A percentile compares a stretch with the other conserved stretches of the same genome.
phyloP scores from a whole-genome alignment of 257 asterid species.

The Solanum corneliomulleri region DNA sequence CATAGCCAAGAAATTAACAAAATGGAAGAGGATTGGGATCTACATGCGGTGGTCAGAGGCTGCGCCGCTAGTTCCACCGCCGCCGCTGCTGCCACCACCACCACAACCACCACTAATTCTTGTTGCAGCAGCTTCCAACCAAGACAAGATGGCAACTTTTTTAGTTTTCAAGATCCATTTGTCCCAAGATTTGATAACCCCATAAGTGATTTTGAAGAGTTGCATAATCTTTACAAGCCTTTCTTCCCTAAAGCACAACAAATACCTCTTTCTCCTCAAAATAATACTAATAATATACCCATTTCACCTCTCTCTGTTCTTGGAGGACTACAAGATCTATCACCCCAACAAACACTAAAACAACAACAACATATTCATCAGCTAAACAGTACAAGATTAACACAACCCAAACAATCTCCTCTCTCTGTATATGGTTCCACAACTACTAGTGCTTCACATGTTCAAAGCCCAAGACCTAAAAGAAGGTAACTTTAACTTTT shows the following conservation, averaged over 20 bases:
- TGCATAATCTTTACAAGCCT: conserved; percentile 60
- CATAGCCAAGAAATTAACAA: not conserved
- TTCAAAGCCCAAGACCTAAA: conserved; percentile 48
- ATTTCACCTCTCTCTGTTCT: conserved; percentile 59
- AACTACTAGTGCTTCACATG: conserved; percentile 3
- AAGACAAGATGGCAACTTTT: conserved; percentile 21
- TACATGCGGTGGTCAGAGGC: conserved; percentile 91
- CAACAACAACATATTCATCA: not conserved
- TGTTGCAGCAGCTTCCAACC: conserved; percentile 6
- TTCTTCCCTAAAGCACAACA: conserved; percentile 23
- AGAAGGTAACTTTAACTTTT: conserved; percentile 39
- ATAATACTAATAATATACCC: conserved; percentile 5
- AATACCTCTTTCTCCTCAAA: conserved; percentile 17
- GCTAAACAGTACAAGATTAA: not conserved
- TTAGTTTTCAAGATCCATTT: conserved; percentile 34
- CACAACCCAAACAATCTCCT: conserved; percentile 15
- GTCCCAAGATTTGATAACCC: conserved; percentile 17
- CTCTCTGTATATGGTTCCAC: conserved; percentile 26
- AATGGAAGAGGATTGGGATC: conserved; percentile 94
- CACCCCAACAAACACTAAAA: conserved; percentile 17
- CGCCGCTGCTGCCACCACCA: conserved; percentile 14
- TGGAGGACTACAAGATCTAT: conserved; percentile 46
- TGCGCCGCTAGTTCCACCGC: conserved; percentile 42
- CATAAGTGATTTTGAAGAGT: conserved; percentile 12
- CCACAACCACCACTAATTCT: conserved; percentile 13